Conservation (phyloP, 768 basidiomycete genomes). For the Saitozyma sp. region DNA sequence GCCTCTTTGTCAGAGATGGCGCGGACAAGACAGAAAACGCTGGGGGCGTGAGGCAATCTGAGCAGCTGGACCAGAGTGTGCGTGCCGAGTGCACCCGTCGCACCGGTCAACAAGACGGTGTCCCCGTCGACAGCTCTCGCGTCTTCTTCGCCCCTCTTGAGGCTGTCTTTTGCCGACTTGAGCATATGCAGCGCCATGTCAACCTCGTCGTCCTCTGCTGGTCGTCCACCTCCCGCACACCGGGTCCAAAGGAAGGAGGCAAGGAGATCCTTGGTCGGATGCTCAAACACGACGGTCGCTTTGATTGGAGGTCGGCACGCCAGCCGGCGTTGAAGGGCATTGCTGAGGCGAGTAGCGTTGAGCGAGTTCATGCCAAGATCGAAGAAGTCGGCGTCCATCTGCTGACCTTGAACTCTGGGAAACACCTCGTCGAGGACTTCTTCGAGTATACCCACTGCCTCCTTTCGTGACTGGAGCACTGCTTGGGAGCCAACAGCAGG, state of each 20-base stretch:
- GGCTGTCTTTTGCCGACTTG: neutral
- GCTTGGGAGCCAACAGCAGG: too few species aligned
- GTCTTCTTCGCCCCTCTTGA: too few species aligned
- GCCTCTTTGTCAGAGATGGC: neutral
- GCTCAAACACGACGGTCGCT: too few species aligned
- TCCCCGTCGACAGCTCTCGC: too few species aligned
- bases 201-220: too few species aligned
- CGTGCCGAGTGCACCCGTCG: neutral
- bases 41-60: neutral
- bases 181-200: neutral
- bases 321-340: neutral
- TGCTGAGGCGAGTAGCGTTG: neutral
- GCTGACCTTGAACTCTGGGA: neutral
- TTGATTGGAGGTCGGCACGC: too few species aligned
- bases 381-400: neutral
- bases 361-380: neutral
- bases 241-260: too few species aligned
- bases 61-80: neutral
- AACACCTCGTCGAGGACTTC: too few species aligned
- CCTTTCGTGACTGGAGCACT: too few species aligned
- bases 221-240: too few species aligned
- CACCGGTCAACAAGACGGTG: neutral
- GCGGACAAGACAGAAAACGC: neutral
- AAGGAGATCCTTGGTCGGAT: too few species aligned
- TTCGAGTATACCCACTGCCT: too few species aligned